A percentile compares a stretch with the other conserved stretches of the same genome.
These are phyloP conservation scores for Cystobasidium onofrii DNA, from an alignment of 768 basidiomycete genomes.

Conservation along the genomic window DNA sequence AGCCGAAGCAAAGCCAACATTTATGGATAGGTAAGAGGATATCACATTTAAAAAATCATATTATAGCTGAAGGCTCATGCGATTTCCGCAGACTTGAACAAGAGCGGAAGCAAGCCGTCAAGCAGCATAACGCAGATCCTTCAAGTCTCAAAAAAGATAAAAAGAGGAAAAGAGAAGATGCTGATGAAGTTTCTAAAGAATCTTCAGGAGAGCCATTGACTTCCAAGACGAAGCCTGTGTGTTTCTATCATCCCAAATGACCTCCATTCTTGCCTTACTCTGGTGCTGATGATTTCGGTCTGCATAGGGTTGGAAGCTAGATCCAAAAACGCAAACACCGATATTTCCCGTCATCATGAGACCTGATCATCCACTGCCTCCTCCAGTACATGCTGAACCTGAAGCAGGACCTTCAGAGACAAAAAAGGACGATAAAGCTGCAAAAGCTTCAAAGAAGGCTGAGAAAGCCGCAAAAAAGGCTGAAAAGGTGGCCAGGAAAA, in stretches of 20 bases:
- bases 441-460: slow-evolving; percentile 20
- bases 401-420: background rate
- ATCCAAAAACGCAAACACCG: slow-evolving; percentile 56
- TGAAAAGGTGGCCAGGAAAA: slow-evolving; percentile 28
- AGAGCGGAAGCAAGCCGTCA: background rate
- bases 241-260: background rate
- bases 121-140: slow-evolving; percentile 43
- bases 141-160: slow-evolving; percentile 34
- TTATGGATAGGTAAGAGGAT: slow-evolving; percentile 53
- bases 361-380: slow-evolving; percentile 57
- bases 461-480: slow-evolving; percentile 33
- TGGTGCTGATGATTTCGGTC: background rate
- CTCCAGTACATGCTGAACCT: slow-evolving; percentile 23
- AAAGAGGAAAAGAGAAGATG: slow-evolving; percentile 44
- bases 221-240: background rate
- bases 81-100: background rate
- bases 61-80: background rate
- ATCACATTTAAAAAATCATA: too few relatives aligned
- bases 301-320: slow-evolving; percentile 59
- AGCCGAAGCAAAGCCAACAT: slow-evolving; percentile 75
- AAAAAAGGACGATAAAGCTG: background rate
- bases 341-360: slow-evolving; percentile 64
- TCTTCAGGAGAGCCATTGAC: slow-evolving; percentile 52
- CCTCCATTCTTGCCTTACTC: background rate
- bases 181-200: slow-evolving; percentile 54